Evolutionary conservation across 345 rosid genomes (phyloP), one percentile per base, ranked within the genome.

Genomic region (Tarenaya hassleriana): DNA sequence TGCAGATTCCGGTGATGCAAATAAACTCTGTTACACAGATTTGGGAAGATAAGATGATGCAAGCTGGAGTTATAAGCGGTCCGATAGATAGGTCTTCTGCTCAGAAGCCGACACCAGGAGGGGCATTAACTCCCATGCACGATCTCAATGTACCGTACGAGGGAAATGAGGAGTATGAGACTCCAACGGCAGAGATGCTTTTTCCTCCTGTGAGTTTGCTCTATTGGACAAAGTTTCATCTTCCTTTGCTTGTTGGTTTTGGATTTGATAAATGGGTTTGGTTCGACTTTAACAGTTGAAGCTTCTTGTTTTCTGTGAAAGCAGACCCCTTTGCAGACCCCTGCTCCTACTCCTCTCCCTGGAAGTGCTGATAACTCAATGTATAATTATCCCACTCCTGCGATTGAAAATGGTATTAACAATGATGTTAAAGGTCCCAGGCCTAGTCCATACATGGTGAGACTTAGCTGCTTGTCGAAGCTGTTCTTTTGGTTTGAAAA

Each of bases 111-210:
- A 63, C 71, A 1, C 77, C 83, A 7, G 95, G 88, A 18, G 86
- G 77, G 34, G 71, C 73, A 13, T 47, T 78, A 44, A 76, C 88
- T n/a, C n/a, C n/a, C n/a, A n/a, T n/a, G 32, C 97, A 83, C 37
- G 99, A 94, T 68, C 86, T 94, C 21, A 94, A 94, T 75, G 99
- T 85, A 10, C 99, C 99, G 0, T 94, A 94, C 51, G 89, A 94
- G 56, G 97, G 85, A 42, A 34, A 15, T 5, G 42, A 39, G 14
- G 42, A 39, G 42, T 39, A 39, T 16, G 16, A 39, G 16, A 39
- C 42, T 39, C 16, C 42, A 13, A 39, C 42, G n/a, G 16, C 42
- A 11, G 42, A 39, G 3, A 39, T 39, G 42, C 42, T 39, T 16
- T 39, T 39, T n/a, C 42, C 42, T 39, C 42, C 42, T 3, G 42